Percentiles rank a stretch among this genome's conserved stretches.
Conservation (phyloP, 768 basidiomycete genomes). For the Lactarius trivialis region DNA sequence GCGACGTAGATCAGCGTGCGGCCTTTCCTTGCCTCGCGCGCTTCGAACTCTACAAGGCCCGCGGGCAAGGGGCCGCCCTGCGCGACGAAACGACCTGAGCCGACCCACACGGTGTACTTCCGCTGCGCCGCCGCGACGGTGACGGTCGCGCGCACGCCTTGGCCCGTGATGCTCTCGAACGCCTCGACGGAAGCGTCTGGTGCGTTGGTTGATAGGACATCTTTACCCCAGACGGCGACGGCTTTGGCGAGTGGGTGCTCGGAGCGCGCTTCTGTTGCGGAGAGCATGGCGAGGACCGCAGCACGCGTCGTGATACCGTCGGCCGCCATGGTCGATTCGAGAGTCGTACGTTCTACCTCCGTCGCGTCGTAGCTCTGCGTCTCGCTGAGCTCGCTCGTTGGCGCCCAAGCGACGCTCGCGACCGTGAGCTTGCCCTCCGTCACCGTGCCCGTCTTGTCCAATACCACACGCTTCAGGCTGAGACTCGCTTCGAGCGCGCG, state of each 20-base stretch:
- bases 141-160: slow-evolving; percentile 74
- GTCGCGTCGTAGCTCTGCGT: slow-evolving; percentile 14
- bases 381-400: slow-evolving; percentile 31
- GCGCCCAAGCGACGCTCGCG: slow-evolving; percentile 69
- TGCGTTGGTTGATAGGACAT: slow-evolving; percentile 41
- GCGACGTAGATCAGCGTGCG: slow-evolving; percentile 87
- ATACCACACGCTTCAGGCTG: slow-evolving; percentile 68
- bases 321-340: slow-evolving; percentile 36
- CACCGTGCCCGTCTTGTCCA: slow-evolving; percentile 98
- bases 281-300: slow-evolving; percentile 71
- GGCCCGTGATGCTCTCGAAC: slow-evolving; percentile 87
- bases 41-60: slow-evolving; percentile 57
- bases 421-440: slow-evolving; percentile 92
- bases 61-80: slow-evolving; percentile 50
- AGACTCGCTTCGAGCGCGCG: slow-evolving; percentile 88
- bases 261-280: slow-evolving; percentile 82
- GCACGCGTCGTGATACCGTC: slow-evolving; percentile 57
- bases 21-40: slow-evolving; percentile 61
- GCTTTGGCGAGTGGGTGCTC: slow-evolving; percentile 97
- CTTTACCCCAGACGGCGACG: slow-evolving; percentile 75
- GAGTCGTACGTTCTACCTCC: slow-evolving; percentile 21
- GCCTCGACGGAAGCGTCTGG: slow-evolving; percentile 53
- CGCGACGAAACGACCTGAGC: slow-evolving; percentile 66
- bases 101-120: slow-evolving; percentile 57
- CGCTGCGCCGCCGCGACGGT: slow-evolving; percentile 40